Conservation (phyloP, 164 flowering plant genomes). For the Akebia trifoliata region DNA sequence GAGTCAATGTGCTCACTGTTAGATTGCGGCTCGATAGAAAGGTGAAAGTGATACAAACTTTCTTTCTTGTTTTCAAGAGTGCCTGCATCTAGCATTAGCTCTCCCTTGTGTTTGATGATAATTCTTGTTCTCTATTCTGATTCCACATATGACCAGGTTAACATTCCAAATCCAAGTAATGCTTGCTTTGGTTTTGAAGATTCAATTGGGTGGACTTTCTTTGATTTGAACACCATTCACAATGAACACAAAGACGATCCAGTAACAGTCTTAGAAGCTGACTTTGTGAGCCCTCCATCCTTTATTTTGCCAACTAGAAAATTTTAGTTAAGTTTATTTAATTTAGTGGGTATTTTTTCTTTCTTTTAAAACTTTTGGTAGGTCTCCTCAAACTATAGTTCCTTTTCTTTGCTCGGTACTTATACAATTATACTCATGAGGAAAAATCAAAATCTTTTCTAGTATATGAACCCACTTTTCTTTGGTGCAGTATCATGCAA, state of each 20-base stretch:
- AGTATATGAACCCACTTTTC: neutral
- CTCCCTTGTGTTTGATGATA: neutral
- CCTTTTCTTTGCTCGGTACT: too few relatives aligned
- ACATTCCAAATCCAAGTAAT: slow-evolving; percentile 44
- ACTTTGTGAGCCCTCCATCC: slow-evolving; percentile 43
- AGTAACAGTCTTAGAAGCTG: slow-evolving; percentile 43
- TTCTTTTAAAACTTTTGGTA: too few relatives aligned
- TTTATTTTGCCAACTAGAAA: neutral
- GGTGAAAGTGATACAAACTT: slow-evolving; percentile 21
- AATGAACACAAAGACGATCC: slow-evolving; percentile 46
- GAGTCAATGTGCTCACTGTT: slow-evolving; percentile 43
- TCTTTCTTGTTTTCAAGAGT: neutral
- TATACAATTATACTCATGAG: neutral
- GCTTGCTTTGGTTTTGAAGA: slow-evolving; percentile 46
- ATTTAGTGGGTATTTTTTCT: neutral
- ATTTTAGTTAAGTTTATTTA: neutral
- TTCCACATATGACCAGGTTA: slow-evolving; percentile 30
- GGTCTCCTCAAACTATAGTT: too few relatives aligned
- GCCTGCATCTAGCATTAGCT: too few relatives aligned
- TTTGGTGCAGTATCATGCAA: slow-evolving; percentile 50
- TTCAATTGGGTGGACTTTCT: slow-evolving; percentile 58
- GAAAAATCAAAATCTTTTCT: neutral
- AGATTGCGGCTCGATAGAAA: slow-evolving; percentile 48
- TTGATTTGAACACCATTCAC: slow-evolving; percentile 50
- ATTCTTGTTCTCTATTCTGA: neutral